Percentiles rank a stretch among this genome's conserved stretches.
These are phyloP conservation scores for Acidomyces sp. DNA, from an alignment of 495 filamentous ascomycete species.

Conservation along the genomic window DNA sequence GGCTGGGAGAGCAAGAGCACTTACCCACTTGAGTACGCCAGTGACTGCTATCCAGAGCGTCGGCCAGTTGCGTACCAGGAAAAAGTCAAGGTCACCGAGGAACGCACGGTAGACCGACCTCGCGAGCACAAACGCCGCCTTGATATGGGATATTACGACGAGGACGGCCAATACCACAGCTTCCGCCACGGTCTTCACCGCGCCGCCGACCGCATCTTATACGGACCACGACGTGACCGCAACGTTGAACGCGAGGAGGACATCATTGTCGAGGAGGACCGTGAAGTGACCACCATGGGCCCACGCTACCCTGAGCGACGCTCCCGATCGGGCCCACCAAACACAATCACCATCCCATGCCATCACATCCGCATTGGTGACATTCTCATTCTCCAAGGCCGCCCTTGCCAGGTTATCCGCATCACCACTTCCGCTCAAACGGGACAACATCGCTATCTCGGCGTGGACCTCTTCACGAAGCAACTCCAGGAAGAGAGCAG, in stretches of 20 bases:
- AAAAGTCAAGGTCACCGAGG: constrained; percentile 27
- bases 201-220: constrained; percentile 66
- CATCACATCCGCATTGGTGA: constrained; percentile 99
- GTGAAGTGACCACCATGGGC: constrained; percentile 23
- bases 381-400: constrained; percentile 96
- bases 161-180: constrained; percentile 89
- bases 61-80: constrained; percentile 14
- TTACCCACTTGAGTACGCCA: constrained; percentile 15
- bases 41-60: constrained; percentile 14
- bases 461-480: constrained; percentile 99
- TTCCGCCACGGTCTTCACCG: constrained; percentile 79
- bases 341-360: constrained; percentile 96
- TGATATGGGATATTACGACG: constrained; percentile 97
- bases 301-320: constrained; percentile 9
- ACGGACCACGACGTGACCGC: constrained; percentile 44
- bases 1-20: constrained; percentile 23
- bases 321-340: constrained; percentile 34
- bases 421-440: constrained; percentile 97
- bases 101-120: constrained; percentile 36
- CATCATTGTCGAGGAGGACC: constrained; percentile 26
- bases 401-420: constrained; percentile 98
- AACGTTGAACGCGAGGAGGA: constrained; percentile 25
- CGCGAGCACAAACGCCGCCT: constrained; percentile 41
- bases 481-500: constrained; percentile 97
- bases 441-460: constrained; percentile 97